Conservation (phyloP, 306 rosid species). For the Rosa chinensis region DNA sequence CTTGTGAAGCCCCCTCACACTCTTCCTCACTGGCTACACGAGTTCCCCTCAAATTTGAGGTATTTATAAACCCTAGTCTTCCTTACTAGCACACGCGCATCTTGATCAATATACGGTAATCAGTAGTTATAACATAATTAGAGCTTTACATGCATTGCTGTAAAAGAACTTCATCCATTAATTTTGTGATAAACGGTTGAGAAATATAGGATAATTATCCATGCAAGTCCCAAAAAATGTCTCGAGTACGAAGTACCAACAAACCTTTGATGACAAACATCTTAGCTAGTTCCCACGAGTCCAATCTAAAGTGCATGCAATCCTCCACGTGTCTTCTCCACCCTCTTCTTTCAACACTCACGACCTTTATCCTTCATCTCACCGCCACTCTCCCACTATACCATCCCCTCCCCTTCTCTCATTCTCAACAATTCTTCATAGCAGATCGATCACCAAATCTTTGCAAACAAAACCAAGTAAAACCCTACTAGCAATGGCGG, state of each 20-base stretch:
- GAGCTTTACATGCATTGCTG: not conserved
- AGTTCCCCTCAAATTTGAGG: not conserved
- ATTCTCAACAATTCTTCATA: not conserved
- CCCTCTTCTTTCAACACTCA: slow-evolving; percentile 19
- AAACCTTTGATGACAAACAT: slow-evolving; percentile 1
- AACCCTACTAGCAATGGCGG: slow-evolving; percentile 38
- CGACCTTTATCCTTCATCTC: not conserved
- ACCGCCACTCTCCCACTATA: not conserved
- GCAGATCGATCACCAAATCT: not conserved
- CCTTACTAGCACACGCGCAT: not conserved
- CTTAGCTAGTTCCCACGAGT: not conserved
- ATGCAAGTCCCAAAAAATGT: not conserved
- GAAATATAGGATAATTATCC: not conserved
- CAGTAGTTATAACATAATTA: not conserved
- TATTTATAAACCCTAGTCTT: not conserved
- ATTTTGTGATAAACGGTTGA: not conserved
- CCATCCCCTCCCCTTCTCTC: not conserved
- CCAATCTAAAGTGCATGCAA: slow-evolving; percentile 37
- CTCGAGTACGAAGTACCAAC: not conserved
- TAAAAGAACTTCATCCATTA: not conserved
- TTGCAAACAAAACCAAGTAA: not conserved
- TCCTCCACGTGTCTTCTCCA: slow-evolving; percentile 40
- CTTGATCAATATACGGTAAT: too few species aligned
- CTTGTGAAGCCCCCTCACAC: not conserved
- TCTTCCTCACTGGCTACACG: not conserved